These are phyloP conservation scores for Phialophora expanda DNA, from an alignment of 2,329 filamentous ascomycete genomes.

Conservation along the genomic window DNA sequence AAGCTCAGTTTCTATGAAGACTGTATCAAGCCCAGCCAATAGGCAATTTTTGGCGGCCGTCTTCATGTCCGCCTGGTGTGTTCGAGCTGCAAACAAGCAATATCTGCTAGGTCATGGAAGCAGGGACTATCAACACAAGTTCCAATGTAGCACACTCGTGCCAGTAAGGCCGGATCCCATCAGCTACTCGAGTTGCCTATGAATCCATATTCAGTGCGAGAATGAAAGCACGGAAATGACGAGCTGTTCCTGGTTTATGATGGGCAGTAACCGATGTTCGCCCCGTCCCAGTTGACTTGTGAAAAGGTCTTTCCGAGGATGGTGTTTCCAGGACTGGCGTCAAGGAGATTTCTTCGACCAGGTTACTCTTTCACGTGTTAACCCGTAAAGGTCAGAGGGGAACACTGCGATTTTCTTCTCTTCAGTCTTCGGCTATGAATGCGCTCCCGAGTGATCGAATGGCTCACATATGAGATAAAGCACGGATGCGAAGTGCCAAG, in stretches of 20 bases:
- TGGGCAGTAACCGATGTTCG: background rate
- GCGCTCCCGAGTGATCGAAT: background rate
- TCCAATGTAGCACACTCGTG: background rate
- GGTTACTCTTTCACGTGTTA: background rate
- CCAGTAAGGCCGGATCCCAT: background rate
- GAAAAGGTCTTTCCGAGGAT: background rate
- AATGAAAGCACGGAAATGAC: background rate
- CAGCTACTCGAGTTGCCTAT: background rate
- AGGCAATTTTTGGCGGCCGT: background rate
- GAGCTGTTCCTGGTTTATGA: background rate
- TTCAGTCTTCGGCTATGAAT: background rate
- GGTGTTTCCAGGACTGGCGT: background rate
- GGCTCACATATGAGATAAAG: constrained; percentile 3
- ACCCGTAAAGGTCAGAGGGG: background rate
- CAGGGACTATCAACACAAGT: background rate
- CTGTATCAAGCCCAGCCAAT: background rate
- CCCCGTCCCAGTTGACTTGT: background rate
- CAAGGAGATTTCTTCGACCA: background rate
- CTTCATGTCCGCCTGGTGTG: background rate
- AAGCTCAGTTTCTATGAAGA: background rate
- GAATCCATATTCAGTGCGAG: background rate
- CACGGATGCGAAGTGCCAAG: constrained; percentile 15
- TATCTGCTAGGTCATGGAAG: background rate
- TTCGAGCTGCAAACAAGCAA: background rate
- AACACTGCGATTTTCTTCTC: no score